Base-by-base conservation (phyloP, 768 basidiomycete genomes). In the Amanita pseudoporphyria region DNA sequence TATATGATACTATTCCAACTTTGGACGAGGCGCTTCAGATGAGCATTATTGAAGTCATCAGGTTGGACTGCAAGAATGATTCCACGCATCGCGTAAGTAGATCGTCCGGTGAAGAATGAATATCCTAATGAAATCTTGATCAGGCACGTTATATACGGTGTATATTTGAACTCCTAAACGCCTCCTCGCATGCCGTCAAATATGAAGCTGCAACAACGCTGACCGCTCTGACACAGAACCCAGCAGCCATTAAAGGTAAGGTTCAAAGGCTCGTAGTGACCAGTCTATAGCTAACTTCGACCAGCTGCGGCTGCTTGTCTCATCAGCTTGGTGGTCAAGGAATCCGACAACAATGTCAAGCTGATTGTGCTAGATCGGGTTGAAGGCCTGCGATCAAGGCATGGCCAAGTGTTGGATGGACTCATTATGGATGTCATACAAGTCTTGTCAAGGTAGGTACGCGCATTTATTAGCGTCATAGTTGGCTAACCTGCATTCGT, bases 291-390 rank as follows among this genome's bases (percentile, higher is more conserved):
- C 19, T 32, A 47, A 40, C 18, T 56, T 52, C 9, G 12, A 19
- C 30, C 40, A 95, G 94, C 95, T 54, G 87, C 93, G 42, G 94
- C 93, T 3, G 79, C 83, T 7, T 87, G 79, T 55, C 82, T 95
- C 55, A 89, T 96, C 58, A 87, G 80, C 55, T 79, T 98, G 40
- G 83, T 93, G 52, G 74, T 86, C 64, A 95, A 94, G 68, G 95
- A 98, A 67, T 91, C 93, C 1, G 95, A 98, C 69, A 99, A 98
- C 69, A 99, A 99, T 58, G 95, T 97, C 65, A 98, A 97, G 67
- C 78, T 97, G 39, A 98, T 98, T 52, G 95, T 98, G 14, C 75
- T 99, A 21, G 89, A 95, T 61, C 82, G 96, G 39, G 76, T 99
- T 31, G 89, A 97, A 48, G 68, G 66, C 30, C 73, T 99, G 18